Conservation (phyloP, 2,329 filamentous ascomycete genomes). For the Neospermospora avenae region DNA sequence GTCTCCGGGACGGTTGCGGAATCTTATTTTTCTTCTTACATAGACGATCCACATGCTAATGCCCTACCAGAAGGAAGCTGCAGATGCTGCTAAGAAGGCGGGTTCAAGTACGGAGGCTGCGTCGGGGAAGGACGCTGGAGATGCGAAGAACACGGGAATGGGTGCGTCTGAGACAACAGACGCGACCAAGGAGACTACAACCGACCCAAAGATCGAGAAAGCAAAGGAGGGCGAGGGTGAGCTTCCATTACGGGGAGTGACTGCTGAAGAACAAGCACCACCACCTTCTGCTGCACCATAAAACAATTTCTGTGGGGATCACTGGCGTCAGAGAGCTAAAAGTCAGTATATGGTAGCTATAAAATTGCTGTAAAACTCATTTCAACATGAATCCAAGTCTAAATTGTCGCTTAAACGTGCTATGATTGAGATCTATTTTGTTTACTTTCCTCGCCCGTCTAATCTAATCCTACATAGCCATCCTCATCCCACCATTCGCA, state of each 20-base stretch:
- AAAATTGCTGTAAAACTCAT: slow-evolving; percentile 8
- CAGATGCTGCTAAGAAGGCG: background rate
- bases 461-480: slow-evolving; percentile 11
- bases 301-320: slow-evolving; percentile 7
- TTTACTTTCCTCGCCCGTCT: background rate
- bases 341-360: slow-evolving; percentile 1
- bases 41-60: slow-evolving; percentile 3
- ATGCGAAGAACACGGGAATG: slow-evolving; percentile 8
- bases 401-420: background rate
- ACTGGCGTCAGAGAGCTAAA: slow-evolving; percentile 20
- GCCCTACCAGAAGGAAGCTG: slow-evolving; percentile 14
- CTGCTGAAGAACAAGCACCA: slow-evolving; percentile 34
- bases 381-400: background rate
- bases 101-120: background rate
- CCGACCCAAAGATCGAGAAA: slow-evolving; percentile 20
- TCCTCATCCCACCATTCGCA: slow-evolving; percentile 64
- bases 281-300: slow-evolving; percentile 33
- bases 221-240: slow-evolving; percentile 29
- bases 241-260: slow-evolving; percentile 30
- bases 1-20: background rate
- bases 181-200: background rate
- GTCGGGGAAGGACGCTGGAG: slow-evolving; percentile 13
- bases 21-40: background rate
- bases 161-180: background rate
- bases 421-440: background rate